A percentile compares a stretch with the other conserved stretches of the same genome.
Evolutionary conservation across 192 early-diverging fungal genomes (phyloP).

Genomic region (Backusella liffmaniae): DNA sequence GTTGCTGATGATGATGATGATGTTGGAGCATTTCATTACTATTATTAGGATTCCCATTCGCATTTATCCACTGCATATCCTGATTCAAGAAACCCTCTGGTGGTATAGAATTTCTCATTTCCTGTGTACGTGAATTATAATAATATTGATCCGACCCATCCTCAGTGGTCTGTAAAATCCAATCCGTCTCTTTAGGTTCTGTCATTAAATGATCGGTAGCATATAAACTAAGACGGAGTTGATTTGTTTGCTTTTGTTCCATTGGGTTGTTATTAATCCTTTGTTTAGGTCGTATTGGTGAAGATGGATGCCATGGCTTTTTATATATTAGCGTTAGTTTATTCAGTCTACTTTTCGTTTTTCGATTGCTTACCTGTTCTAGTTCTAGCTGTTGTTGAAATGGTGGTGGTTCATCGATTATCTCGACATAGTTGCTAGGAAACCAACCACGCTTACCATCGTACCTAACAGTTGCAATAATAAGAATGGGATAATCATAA

Average conservation of each 20-base stretch:
- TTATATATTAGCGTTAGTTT: not conserved
- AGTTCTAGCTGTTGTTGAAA: not conserved
- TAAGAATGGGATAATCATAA: not conserved
- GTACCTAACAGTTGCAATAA: constrained; percentile 29
- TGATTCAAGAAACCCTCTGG: constrained; percentile 12
- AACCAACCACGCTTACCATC: constrained; percentile 83
- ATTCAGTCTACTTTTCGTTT: not conserved
- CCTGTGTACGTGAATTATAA: constrained; percentile 38
- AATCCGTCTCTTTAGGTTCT: not conserved
- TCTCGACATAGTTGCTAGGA: constrained; percentile 81
- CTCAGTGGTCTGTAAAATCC: constrained; percentile 39
- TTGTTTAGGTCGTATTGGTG: not conserved
- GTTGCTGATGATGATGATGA: not conserved
- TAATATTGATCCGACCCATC: constrained; percentile 44
- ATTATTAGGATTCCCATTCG: not conserved
- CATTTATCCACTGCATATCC: not conserved
- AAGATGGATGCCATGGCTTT: not conserved
- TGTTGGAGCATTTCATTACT: not conserved
- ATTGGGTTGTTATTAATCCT: not conserved
- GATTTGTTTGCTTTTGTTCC: not conserved
- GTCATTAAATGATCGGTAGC: constrained; percentile 7
- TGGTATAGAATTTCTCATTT: constrained; percentile 46
- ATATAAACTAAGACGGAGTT: constrained; percentile 13
- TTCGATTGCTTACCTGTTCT: not conserved
- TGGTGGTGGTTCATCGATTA: constrained; percentile 28